Base-by-base conservation (phyloP, 2,329 filamentous ascomycete species). In the Diaporthe citri region DNA sequence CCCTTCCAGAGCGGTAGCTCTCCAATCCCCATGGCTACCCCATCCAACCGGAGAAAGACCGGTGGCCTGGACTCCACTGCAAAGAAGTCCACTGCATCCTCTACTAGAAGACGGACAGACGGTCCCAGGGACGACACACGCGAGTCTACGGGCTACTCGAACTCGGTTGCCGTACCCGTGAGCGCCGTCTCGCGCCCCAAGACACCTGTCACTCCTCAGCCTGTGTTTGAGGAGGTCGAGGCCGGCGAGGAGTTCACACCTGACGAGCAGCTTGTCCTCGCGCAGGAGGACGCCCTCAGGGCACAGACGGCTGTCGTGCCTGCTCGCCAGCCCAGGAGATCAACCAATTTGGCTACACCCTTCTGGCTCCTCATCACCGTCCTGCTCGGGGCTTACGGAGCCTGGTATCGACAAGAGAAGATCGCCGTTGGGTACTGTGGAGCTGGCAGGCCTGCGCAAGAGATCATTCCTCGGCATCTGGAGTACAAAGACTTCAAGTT, bases 351-450 rank as follows among this genome's bases (percentile, higher is more conserved):
- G 43, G 90, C 90, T 75, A 91, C 91, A 0, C 93, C 95, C 22
- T 87, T 96, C 3, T 91, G 91, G 82, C 90, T 95, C 8, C 87
- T 98, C 2, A 82, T 96, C 4, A 82, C 94, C 28, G 92, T 93
- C 0, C 84, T 97, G 13, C 83, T 97, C 9, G 90, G 90, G 43
- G 91, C 93, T 0, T 95, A 97, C 77, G 93, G 89, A 41, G 90
- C 90, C 12, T 97, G 96, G 90, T 99, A 96, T 86, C 90, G 96
- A 66, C 95, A 98, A 82, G 97, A 99, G 84, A 98, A 98, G 88
- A 87, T 98, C n/a, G 93, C 95, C 22, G 95, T 98, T 28, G 97
- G 97, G 46, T 99, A 97, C 82, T 99, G 97, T 82, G 95, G 96
- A 17, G 90, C 97, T 71, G 97, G 94, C 34, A 90, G 92, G 71